Conservation (phyloP, 768 basidiomycete species). For the Psilocybe cubensis region DNA sequence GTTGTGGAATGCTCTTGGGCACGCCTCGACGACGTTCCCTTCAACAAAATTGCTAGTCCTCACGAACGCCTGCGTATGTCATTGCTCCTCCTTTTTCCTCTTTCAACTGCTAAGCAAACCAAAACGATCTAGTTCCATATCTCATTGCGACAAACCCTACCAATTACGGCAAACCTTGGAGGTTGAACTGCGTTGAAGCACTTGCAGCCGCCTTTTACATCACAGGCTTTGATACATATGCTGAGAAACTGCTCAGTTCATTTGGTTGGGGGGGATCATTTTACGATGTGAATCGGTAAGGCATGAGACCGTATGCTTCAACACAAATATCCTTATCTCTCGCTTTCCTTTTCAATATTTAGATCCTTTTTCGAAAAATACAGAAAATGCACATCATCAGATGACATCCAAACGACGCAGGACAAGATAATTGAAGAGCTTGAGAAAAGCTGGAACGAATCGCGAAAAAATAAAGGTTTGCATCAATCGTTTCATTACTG, state of each 20-base stretch:
- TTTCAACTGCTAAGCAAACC: background rate
- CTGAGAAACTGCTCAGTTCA: conserved; percentile 72
- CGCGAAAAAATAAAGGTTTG: conserved; percentile 55
- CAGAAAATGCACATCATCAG: conserved; percentile 65
- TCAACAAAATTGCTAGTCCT: conserved; percentile 90
- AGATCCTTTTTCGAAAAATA: conserved; percentile 77
- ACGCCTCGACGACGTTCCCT: conserved; percentile 91
- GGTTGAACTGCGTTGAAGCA: conserved; percentile 93
- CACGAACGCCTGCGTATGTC: conserved; percentile 86
- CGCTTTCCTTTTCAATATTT: background rate
- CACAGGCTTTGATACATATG: conserved; percentile 82
- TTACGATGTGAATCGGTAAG: conserved; percentile 79
- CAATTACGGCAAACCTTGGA: conserved; percentile 98
- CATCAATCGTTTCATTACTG: background rate
- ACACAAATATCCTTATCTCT: background rate
- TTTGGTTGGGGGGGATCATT: conserved; percentile 96
- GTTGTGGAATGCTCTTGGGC: conserved; percentile 99
- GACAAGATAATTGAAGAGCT: conserved; percentile 72
- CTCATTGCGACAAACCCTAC: conserved; percentile 95
- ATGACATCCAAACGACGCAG: conserved; percentile 63
- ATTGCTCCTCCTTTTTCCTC: background rate
- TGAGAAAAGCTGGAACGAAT: conserved; percentile 61
- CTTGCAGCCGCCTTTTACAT: conserved; percentile 96
- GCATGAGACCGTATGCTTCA: background rate
- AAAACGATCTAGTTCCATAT: conserved; percentile 74